Base-by-base conservation (phyloP, 2,329 filamentous ascomycete species). In the Aspergillus viridinutans region DNA sequence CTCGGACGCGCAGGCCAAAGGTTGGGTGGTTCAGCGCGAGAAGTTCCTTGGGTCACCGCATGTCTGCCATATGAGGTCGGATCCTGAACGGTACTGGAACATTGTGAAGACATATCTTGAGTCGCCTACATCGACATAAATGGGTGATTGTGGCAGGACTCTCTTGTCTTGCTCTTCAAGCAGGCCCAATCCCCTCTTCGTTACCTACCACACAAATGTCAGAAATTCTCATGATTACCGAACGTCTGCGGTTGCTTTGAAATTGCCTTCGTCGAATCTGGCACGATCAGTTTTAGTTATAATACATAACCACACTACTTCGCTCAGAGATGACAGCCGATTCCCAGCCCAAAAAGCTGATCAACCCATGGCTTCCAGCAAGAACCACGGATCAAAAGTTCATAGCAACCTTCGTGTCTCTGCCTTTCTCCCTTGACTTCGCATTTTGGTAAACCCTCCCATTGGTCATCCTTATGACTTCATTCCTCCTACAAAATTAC, bases 1-100 rank as follows among this genome's bases (percentile, higher is more conserved):
- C 1, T 54, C 50, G 8, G 59, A 70, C 12, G 69, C 75, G 26
- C 69, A 69, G 55, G 51, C 61, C 2, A 69, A 60, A 52, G 69
- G 70, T 1, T 73, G 70, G 61, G 26, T 52, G 10, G 75, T 78
- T 17, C 59, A 60, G 21, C 66, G 65, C 47, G 74, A 76, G 54
- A 67, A 67, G 56, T 77, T 76, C 50, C 52, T 62, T n/a, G 71
- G 66, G 0, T 67, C 72, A 26, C 62, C 66, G 43, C 75, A 78
- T 69, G 74, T 77, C 52, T 69, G 64, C 12, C 73, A 76, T 67
- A 76, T 76, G 73, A 69, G 64, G 56, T 57, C 57, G 2, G 71
- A 74, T 52, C 72, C 71, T 3, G 69, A 67, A 40, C 64, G 74
- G 29, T 77, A 78, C 58, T 78, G 75, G 75, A 55, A 53, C 3